Base-by-base conservation (phyloP, 768 basidiomycete species). In the Hygrophoropsis aurantiaca region DNA sequence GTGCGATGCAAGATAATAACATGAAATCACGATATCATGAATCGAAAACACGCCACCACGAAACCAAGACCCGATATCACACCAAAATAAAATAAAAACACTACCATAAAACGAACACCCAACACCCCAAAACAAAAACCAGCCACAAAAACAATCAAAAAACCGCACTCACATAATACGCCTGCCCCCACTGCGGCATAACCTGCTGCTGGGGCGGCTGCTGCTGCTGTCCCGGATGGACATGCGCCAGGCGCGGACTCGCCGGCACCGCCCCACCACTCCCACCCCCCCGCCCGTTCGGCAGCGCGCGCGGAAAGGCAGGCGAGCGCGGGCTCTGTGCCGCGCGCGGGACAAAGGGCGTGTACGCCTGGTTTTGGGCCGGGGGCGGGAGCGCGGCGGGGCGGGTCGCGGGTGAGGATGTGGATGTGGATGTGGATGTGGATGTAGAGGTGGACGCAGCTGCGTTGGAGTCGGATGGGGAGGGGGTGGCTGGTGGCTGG, bases 241-340 rank as follows among this genome's bases (percentile, higher is more conserved):
- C 27, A 30, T 30, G 27, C 20, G 73, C 78, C 61, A 88, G 68
- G 52, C 87, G 78, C 25, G 87, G 88, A 63, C 85, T 88, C 30
- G 79, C 58, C 33, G 82, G 72, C 47, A 77, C 72, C 6, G 73
- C 68, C 36, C 80, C 79, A 63, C 76, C 80, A 44, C 60, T 68
- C 39, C 61, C 56, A 53, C 76, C 74, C 44, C 73, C 75, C 57
- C 59, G 69, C 35, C 85, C 85, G 58, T 87, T 89, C 4, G 79
- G 70, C 65, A 84, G 74, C 40, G 76, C 72, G 24, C 87, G 80
- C 27, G 75, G 55, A 64, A 81, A 87, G 25, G 76, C 77, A 35
- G 86, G 86, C 61, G 87, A 87, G 40, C 84, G 77, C 34, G 87
- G 84, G 20, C 73, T 75, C n/a, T n/a, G n/a, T n/a, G n/a, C n/a